Evolutionary conservation across 306 rosid genomes (phyloP), one percentile per base, ranked within the genome.

Genomic region (Fragaria vesca): DNA sequence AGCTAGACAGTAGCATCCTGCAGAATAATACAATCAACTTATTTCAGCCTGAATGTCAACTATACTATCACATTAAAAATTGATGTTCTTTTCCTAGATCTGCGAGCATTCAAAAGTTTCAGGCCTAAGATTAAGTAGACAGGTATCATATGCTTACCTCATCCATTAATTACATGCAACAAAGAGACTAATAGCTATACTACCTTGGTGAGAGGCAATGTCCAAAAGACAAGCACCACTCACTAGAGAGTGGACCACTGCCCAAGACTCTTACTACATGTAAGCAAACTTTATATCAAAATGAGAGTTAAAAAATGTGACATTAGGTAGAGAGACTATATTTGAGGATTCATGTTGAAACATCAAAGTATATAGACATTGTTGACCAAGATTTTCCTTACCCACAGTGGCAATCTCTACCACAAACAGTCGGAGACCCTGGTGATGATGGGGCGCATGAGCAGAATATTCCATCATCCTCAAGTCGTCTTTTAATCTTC

Each of bases 401-500:
- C 98, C 93, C 98, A 77, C 97, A 94, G 42, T 89, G 97, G 82
- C 98, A 94, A 83, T 94, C 97, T 87, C 85, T 88, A 79, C 86
- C 92, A 68, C 98, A 94, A 46, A 92, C 91, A 65, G 74, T 55
- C 51, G 95, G 80, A 78, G 94, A 90, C 58, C 82, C 97, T 57
- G 86, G 62, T 50, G 93, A 82, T 50, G 93, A 83, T 36, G 84
- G 66, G 68, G 80, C 66, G 71, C 97, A 94, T 65, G 93, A 87
- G 80, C 98, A 94, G 87, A 94, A 94, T 87, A 94, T 94, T 69
- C 97, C 98, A 87, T 94, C 97, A 77, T 93, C 98, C 74, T 88
- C 97, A 20, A 87, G 83, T 79, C 90, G 88, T 80, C 86, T 90
- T 87, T 94, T 94, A 73, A 87, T 75, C 87, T 73, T 94, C 91